Percentiles rank a stretch among this genome's conserved stretches.
phyloP scores from a whole-genome alignment of 139 green algal genomes.

The Spirogloea muscicola region DNA sequence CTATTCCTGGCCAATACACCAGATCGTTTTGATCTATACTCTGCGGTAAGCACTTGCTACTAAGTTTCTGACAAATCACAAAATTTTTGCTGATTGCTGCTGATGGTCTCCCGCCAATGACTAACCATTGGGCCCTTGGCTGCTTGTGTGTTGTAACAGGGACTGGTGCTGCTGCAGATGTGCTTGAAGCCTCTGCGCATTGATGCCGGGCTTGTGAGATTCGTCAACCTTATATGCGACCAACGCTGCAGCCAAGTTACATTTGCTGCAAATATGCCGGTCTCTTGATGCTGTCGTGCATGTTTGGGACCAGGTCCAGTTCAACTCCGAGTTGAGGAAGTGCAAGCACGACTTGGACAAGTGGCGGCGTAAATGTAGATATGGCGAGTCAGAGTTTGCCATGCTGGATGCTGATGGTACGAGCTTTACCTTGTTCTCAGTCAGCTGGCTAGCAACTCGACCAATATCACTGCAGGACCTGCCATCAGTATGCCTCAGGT shows the following conservation, averaged over 20 bases:
- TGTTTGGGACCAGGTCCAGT: slow-evolving; percentile 9
- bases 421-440: not conserved
- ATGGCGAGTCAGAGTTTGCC: slow-evolving; percentile 8
- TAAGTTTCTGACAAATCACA: not conserved
- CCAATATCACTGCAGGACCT: too few species aligned
- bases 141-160: slow-evolving; percentile 22
- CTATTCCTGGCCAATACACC: slow-evolving; percentile 39
- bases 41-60: slow-evolving; percentile 8
- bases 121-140: not conserved
- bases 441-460: too few species aligned
- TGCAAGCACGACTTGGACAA: slow-evolving; percentile 38
- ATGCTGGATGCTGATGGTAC: slow-evolving; percentile 32
- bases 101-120: not conserved
- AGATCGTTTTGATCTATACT: slow-evolving; percentile 49
- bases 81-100: not conserved
- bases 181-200: slow-evolving; percentile 26
- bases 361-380: slow-evolving; percentile 24
- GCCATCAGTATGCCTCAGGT: too few species aligned
- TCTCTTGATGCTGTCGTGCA: not conserved
- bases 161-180: slow-evolving; percentile 45
- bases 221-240: not conserved
- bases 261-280: not conserved
- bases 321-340: slow-evolving; percentile 36
- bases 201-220: slow-evolving; percentile 23
- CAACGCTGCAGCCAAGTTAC: not conserved